Evolutionary conservation across 371 early-diverging fungal species (phyloP), one percentile per base, ranked within the genome.

Genomic region (Polyrhizophydium stewartii): DNA sequence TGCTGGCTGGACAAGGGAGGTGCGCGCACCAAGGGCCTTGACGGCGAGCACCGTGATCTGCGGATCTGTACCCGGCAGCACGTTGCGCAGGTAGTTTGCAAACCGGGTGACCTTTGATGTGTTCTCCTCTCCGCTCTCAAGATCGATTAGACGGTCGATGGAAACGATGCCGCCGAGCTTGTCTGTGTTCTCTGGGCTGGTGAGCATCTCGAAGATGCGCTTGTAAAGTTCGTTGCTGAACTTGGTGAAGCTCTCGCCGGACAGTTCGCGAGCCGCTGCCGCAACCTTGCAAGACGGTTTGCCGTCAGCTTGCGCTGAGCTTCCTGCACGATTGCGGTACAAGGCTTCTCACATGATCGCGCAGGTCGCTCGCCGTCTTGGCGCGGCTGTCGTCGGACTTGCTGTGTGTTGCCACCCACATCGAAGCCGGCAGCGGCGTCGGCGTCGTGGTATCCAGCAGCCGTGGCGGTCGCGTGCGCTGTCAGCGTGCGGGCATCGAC

Each of bases 41-140:
- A 93, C 82, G 16, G 93, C 93, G 37, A 89, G 78, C 0, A 89
- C 82, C 78, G 92, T 90, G n/a, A 89, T 87, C 67, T 87, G 87
- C 31, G 87, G 85, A 70, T 93, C 94, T 56, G 71, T 82, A 59
- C 91, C 87, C 0, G 92, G 93, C 50, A 95, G 78, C 35, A 92
- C 85, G 41, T 82, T 84, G n/a, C 89, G 83, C 46, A 95, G 72
- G 64, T 92, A 93, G 68, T 91, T 92, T 27, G 92, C 88, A 64
- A 91, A 93, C 38, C 93, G 86, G 3, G 87, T 83, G 31, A 84
- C 73, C 66, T 88, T 87, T 43, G 83, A 87, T n/a, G 92, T 87
- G 71, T 89, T 91, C 59, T 92, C 90, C 65, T 93, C 92, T 59
- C 72, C 73, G 12, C 6, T 53, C 25, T 92, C 92, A 32, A 92